phyloP scores from a whole-genome alignment of 2,329 filamentous ascomycete genomes.

The Clonostachys chloroleuca region DNA sequence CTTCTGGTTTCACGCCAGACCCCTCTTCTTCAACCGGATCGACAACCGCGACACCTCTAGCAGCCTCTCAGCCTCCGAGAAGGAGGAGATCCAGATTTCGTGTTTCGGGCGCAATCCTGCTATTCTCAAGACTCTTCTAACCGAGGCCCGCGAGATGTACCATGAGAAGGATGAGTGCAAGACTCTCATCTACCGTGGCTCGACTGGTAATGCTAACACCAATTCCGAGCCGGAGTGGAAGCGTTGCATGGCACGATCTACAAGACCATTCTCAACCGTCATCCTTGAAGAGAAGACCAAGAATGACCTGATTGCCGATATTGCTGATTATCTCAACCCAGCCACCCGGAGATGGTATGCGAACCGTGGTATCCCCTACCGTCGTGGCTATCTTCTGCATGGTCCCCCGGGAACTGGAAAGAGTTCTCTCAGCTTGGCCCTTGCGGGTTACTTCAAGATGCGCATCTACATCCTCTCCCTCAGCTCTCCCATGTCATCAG shows the following conservation, averaged over 20 bases:
- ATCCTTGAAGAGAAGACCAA: slow-evolving; percentile 60
- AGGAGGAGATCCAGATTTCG: slow-evolving; percentile 55
- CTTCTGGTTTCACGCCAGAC: slow-evolving; percentile 60
- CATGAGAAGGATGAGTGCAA: slow-evolving; percentile 54
- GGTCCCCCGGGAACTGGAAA: slow-evolving; percentile 82
- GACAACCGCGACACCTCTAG: slow-evolving; percentile 37
- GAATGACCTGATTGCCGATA: slow-evolving; percentile 53
- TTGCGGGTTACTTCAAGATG: slow-evolving; percentile 67
- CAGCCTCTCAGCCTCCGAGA: slow-evolving; percentile 38
- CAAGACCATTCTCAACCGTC: slow-evolving; percentile 60
- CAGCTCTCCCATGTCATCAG: slow-evolving; percentile 56
- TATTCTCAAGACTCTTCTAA: slow-evolving; percentile 57
- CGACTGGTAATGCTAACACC: slow-evolving; percentile 25
- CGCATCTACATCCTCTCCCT: slow-evolving; percentile 70
- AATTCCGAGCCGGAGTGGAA: slow-evolving; percentile 48
- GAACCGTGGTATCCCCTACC: slow-evolving; percentile 79
- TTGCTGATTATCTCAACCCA: slow-evolving; percentile 59
- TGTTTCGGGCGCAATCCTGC: slow-evolving; percentile 58
- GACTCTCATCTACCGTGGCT: slow-evolving; percentile 62
- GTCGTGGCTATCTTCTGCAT: slow-evolving; percentile 77
- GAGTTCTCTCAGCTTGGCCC: slow-evolving; percentile 64
- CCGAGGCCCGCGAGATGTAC: slow-evolving; percentile 52
- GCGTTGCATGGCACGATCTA: slow-evolving; percentile 55
- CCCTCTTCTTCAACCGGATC: slow-evolving; percentile 53
- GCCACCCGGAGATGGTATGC: slow-evolving; percentile 73